phyloP scores from a whole-genome alignment of 192 early-diverging fungal species.

The Coemansia sp. region DNA sequence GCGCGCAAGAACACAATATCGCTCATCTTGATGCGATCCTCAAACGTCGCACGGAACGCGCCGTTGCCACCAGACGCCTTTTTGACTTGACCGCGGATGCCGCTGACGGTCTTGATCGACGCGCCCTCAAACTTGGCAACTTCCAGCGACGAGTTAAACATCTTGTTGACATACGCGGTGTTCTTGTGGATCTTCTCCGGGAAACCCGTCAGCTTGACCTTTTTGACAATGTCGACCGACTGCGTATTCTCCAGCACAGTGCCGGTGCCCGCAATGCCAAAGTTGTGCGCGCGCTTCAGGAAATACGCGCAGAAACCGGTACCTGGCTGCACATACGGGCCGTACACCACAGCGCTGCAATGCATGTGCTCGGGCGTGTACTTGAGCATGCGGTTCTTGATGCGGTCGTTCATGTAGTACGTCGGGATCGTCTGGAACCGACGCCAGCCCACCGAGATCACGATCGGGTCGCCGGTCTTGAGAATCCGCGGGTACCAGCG shows the following conservation, averaged over 20 bases:
- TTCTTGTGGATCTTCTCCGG: slow-evolving; percentile 96
- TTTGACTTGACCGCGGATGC: slow-evolving; percentile 97
- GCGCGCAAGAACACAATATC: slow-evolving; percentile 98
- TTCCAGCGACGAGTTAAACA: slow-evolving; percentile 95
- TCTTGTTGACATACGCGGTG: slow-evolving; percentile 96
- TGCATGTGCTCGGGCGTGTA: slow-evolving; percentile 99
- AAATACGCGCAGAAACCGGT: slow-evolving; percentile 89
- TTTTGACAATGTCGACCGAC: slow-evolving; percentile 95
- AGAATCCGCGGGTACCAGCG: slow-evolving; percentile 95
- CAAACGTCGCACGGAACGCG: slow-evolving; percentile 94
- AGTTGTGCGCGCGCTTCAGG: slow-evolving; percentile 69
- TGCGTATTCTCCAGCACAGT: slow-evolving; percentile 92
- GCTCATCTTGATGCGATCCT: slow-evolving; percentile 95
- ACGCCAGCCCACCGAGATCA: slow-evolving; percentile 97
- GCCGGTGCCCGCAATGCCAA: slow-evolving; percentile 97
- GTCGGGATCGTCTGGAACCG: slow-evolving; percentile 96
- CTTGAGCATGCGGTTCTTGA: slow-evolving; percentile 96
- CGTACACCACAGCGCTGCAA: slow-evolving; percentile 93
- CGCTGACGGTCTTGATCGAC: slow-evolving; percentile 90
- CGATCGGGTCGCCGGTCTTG: slow-evolving; percentile 97
- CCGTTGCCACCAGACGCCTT: slow-evolving; percentile 87
- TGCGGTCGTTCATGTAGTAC: slow-evolving; percentile 89
- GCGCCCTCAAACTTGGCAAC: slow-evolving; percentile 99
- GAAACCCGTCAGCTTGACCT: slow-evolving; percentile 94
- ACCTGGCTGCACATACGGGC: slow-evolving; percentile 92